Evolutionary conservation across 1,284 basidiomycete species (phyloP).

Genomic region (Papiliotrema fonsecae): DNA sequence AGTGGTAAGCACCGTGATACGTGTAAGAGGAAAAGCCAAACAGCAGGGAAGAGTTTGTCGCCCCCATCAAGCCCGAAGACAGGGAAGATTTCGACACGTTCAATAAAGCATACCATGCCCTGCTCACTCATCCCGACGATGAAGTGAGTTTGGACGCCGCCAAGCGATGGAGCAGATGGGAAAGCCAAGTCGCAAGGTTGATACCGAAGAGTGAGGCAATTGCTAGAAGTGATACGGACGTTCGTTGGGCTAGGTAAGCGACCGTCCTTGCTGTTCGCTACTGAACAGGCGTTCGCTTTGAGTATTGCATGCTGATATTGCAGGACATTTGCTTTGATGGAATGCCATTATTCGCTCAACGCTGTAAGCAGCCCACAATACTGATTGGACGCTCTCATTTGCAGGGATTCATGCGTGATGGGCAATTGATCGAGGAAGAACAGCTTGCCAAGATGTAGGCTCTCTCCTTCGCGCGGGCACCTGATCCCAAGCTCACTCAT

Average conservation of each 20-base stretch:
- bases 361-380: constrained; percentile 47
- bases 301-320: background rate
- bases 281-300: background rate
- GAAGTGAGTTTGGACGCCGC: constrained; percentile 60
- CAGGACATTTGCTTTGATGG: constrained; percentile 82
- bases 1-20: constrained; percentile 56
- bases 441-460: constrained; percentile 83
- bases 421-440: constrained; percentile 75
- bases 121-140: constrained; percentile 71
- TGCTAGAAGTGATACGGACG: constrained; percentile 65
- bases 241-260: constrained; percentile 64
- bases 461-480: background rate
- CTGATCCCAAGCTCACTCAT: background rate
- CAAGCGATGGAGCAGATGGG: constrained; percentile 72
- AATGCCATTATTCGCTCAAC: constrained; percentile 88
- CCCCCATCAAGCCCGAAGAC: constrained; percentile 54
- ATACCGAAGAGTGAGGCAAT: constrained; percentile 65
- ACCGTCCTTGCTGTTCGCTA: background rate
- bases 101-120: constrained; percentile 68
- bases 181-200: constrained; percentile 78
- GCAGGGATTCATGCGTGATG: constrained; percentile 74
- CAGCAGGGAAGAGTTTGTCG: constrained; percentile 72
- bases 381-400: background rate
- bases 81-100: constrained; percentile 53
- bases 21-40: background rate